These are phyloP conservation scores for Penicillium sp. DNA, from an alignment of 2,329 filamentous ascomycete species.

Conservation along the genomic window DNA sequence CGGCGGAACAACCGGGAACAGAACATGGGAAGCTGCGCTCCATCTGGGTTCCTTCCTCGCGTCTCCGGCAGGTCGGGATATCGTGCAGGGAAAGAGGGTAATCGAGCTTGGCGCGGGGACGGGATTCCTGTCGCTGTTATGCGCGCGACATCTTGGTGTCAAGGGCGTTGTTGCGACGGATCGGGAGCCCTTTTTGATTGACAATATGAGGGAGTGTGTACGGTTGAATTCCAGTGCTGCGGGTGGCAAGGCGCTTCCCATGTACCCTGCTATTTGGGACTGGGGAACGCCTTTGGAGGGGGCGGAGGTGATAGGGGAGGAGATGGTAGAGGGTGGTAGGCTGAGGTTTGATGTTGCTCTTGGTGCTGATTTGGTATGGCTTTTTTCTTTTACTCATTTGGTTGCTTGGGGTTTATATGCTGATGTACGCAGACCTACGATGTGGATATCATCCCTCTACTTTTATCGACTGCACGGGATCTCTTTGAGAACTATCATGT, in stretches of 20 bases:
- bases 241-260: constrained; percentile 8
- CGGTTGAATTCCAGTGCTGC: constrained; percentile 31
- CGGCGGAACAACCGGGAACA: constrained; percentile 63
- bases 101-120: constrained; percentile 68
- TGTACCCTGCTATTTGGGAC: constrained; percentile 41
- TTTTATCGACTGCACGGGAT: constrained; percentile 56
- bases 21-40: constrained; percentile 69
- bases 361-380: constrained; percentile 43
- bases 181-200: constrained; percentile 51
- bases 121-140: constrained; percentile 64
- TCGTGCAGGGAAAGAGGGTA: constrained; percentile 55
- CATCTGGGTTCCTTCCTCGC: constrained; percentile 62
- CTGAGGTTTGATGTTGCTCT: constrained; percentile 40
- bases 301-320: constrained; percentile 1
- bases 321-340: neutral
- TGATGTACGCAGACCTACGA: constrained; percentile 58
- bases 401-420: neutral
- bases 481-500: constrained; percentile 56
- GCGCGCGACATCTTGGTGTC: constrained; percentile 58
- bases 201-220: constrained; percentile 40
- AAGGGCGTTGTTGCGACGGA: constrained; percentile 61
- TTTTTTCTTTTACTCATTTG: neutral
- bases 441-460: constrained; percentile 55
- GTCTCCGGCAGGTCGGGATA: constrained; percentile 42
- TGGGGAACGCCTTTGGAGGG: constrained; percentile 37